Base-by-base conservation (phyloP, 2,329 filamentous ascomycete species). In the Plenodomus tracheiphilus region DNA sequence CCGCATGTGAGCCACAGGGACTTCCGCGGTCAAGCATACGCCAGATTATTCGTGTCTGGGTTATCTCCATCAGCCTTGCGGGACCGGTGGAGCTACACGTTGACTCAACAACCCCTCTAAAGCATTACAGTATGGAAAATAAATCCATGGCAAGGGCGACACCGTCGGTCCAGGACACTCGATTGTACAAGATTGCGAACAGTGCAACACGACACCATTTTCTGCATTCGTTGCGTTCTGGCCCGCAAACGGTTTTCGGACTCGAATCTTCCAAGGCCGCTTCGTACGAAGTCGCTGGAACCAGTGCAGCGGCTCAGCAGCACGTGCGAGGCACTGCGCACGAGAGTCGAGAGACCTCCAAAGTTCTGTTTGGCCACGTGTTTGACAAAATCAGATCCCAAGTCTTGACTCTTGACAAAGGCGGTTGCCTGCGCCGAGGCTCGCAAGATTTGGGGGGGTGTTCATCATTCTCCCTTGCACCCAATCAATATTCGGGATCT, bases 11-110 rank as follows among this genome's bases (percentile, higher is more conserved):
- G 41, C 18, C 32, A 34, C 18, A 56, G 44, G 15, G 49, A 18
- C 40, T 39, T 45, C 36, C 22, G 34, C 35, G 11, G 25, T 25
- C 20, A 35, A 40, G 35, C 39, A 16, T 37, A 18, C 42, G 18
- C 41, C 46, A 40, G 22, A 21, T 10, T 44, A 16, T 36, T 45
- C 43, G 46, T 39, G 50, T 47, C 57, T 47, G 47, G 39, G 13
- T 25, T 39, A 37, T 55, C 40, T 30, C 47, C 49, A 51, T 48
- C 44, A 58, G 48, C 53, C 47, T 49, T 56, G 44, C 42, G 41
- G 40, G 13, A 35, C 21, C 34, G 36, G 51, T 57, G 59, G 57
- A 51, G 52, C 39, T 41, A 50, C 47, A 50, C 48, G 49, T 52
- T 50, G 54, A 43, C 47, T 38, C 40, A 50, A 36, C 40, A 47